Evolutionary conservation across 2,329 filamentous ascomycete species (phyloP), one percentile per base, ranked within the genome.

Genomic region (Colletotrichum navitas): DNA sequence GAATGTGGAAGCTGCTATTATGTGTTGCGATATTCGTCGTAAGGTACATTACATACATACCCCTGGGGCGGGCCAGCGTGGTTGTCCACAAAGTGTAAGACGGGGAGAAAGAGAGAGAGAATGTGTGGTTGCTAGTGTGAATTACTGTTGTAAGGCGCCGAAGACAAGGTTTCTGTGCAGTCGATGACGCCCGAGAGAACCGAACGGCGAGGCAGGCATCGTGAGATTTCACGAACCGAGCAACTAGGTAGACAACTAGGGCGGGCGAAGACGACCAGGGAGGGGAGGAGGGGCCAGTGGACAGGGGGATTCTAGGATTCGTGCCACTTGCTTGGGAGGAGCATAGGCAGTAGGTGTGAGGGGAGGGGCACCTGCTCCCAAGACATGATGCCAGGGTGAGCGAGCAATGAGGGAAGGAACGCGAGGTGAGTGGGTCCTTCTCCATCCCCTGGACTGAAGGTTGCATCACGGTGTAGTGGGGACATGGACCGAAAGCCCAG

Each of bases 381-480:
- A 41, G 34, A 18, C 34, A 58, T 41, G 60, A 39, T 63, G 60
- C 60, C 18, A 39, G 60, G 60, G 60, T 52, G 32, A 51, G 45
- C 32, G 49, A 54, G 47, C 47, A 32, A 41, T 34, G 47, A 55
- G 49, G 61, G 61, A 32, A 63, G 34, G 61, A 63, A 41, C 61
- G 61, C 49, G 61, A 55, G 36, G 43, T 14, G 24, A 24, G 24
- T 24, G 68, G 65, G 36, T 36, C 60, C 39, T 26, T 63, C 59
- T 47, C 56, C 45, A 51, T 71, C n/a, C 68, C 29, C 41, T 72
- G 56, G 67, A 67, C 47, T 39, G 14, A 43, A 41, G 66, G 71
- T 63, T 36, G 26, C 55, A 41, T 63, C 55, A 58, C 36, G 55
- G 55, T 58, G 55, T 41, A 26, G 54, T 56, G 54, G 54, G 14